These are phyloP conservation scores for Xylaria sp. DNA, from an alignment of 2,329 filamentous ascomycete species.

Conservation along the genomic window DNA sequence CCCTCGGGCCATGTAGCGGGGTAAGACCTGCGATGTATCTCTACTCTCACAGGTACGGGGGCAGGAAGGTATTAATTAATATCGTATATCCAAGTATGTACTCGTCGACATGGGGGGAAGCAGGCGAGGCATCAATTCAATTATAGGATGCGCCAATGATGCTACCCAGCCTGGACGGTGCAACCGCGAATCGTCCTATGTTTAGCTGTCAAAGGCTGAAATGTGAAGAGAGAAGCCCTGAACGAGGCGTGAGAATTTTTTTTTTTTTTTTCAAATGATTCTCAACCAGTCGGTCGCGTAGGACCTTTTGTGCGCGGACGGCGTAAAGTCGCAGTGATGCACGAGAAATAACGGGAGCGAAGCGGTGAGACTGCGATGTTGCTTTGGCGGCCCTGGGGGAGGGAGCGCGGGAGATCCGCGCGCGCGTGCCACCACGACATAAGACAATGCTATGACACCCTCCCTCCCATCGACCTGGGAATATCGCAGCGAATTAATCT, in stretches of 20 bases:
- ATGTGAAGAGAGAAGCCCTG: neutral
- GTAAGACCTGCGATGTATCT: too few relatives aligned
- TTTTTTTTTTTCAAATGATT: neutral
- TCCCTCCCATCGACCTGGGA: conserved; percentile 6
- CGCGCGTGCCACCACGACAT: conserved; percentile 5
- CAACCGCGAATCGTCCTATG: neutral
- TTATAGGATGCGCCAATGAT: neutral
- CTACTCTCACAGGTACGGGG: too few relatives aligned
- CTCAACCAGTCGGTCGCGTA: neutral
- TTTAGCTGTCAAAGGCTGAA: neutral
- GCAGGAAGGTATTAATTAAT: too few relatives aligned
- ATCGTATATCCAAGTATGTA: neutral
- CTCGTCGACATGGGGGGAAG: too few relatives aligned
- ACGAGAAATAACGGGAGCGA: neutral
- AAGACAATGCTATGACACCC: neutral
- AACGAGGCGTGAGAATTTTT: neutral
- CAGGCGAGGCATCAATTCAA: too few relatives aligned
- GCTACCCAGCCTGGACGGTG: neutral
- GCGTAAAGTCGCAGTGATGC: neutral
- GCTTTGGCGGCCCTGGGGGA: conserved; percentile 16
- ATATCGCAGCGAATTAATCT: neutral
- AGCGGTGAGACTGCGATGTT: conserved; percentile 30
- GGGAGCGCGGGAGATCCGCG: conserved; percentile 21
- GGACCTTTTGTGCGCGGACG: neutral
- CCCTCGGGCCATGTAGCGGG: too few relatives aligned